phyloP scores from a whole-genome alignment of 768 basidiomycete species.

The Kwoniella heveanensis region DNA sequence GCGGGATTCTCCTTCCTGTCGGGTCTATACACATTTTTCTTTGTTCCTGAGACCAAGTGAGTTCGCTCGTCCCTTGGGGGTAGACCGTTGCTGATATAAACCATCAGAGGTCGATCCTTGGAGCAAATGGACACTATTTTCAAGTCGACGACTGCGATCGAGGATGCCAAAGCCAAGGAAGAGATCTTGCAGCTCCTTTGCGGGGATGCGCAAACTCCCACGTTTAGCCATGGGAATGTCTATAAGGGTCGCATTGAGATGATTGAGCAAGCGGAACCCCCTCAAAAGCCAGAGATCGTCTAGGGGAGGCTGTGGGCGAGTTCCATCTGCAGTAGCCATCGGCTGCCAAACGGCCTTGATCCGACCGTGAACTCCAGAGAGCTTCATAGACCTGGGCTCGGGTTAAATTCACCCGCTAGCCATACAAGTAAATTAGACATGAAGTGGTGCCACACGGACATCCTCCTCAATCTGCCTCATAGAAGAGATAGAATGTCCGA shows the following conservation, averaged over 20 bases:
- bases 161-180: conserved; percentile 8
- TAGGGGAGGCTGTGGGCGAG: no score
- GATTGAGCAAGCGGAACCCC: neutral
- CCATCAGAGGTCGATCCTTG: conserved; percentile 13
- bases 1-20: conserved; percentile 18
- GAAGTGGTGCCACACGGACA: no score
- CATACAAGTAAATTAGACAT: no score
- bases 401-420: no score
- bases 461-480: no score
- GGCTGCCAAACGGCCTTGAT: no score
- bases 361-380: no score
- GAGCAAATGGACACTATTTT: conserved; percentile 31
- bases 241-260: conserved; percentile 2
- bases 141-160: conserved; percentile 1
- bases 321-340: no score
- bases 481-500: no score
- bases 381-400: no score
- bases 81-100: no score
- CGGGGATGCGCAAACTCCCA: conserved; percentile 2
- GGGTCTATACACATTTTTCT: conserved; percentile 18
- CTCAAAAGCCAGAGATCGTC: neutral
- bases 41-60: conserved; percentile 21
- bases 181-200: conserved; percentile 3
- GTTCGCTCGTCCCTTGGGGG: no score
- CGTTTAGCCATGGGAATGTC: neutral